Evolutionary conservation across 345 rosid species (phyloP), one percentile per base, ranked within the genome.

Genomic region (Tarenaya hassleriana): DNA sequence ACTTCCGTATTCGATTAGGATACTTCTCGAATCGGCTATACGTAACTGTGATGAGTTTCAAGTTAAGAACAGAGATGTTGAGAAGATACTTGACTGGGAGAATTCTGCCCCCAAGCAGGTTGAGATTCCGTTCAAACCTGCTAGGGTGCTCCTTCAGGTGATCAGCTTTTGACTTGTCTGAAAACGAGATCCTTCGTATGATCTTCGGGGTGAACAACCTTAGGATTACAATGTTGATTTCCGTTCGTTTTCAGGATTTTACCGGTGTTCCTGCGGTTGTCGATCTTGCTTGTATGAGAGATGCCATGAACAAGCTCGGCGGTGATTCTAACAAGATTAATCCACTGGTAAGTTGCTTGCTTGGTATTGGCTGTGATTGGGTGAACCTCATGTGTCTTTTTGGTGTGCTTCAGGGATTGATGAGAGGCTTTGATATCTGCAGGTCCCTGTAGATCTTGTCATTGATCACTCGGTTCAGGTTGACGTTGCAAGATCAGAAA

Each of bases 391-490:
- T 24, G 29, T 24, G 29, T 24, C 29, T 5, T 24, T 24, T 24
- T 24, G 29, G 29, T 24, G 5, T 51, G 33, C 32, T 45, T 40
- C 18, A 17, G 20, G 7, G 48, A 11, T 21, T 52, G 45, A 46
- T 41, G 18, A 15, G n/a, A 41, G 14, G 9, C 44, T 6, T 45
- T 40, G n/a, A 21, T 41, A 1, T 31, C 7, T 68, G 58, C 74
- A 89, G 97, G 95, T 89, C 50, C 95, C 95, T 3, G 97, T 89
- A 56, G 97, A 89, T 81, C 95, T 89, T 77, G 97, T 89, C 13
- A 89, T 89, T 59, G 97, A 89, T 69, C 97, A 89, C 73, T 89
- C 97, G 0, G 95, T 85, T 65, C 95, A 81, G 69, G 97, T 89
- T 65, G 97, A 89, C 63, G 94, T 89, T 52, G 92, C 95, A 49